phyloP scores from a whole-genome alignment of 371 early-diverging fungal genomes.

The Mucor plumbeus region DNA sequence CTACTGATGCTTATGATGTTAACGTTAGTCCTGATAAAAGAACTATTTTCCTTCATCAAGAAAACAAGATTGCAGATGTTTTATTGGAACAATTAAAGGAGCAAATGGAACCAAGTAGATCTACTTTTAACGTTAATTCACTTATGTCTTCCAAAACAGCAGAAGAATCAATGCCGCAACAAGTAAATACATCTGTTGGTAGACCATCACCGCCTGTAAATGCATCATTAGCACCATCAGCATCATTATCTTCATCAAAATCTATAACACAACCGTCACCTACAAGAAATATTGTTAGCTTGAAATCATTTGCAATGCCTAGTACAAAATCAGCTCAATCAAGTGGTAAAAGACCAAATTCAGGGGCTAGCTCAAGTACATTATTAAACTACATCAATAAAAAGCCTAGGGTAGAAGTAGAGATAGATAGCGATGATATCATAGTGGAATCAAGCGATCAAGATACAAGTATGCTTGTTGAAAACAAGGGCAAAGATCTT shows the following conservation, averaged over 20 bases:
- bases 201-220: too few relatives aligned
- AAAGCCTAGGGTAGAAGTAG: neutral
- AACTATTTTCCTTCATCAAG: constrained; percentile 83
- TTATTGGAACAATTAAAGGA: constrained; percentile 43
- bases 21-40: constrained; percentile 97
- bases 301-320: constrained; percentile 5
- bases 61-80: constrained; percentile 34
- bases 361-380: neutral
- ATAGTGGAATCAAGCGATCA: neutral
- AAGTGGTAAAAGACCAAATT: neutral
- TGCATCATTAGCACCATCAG: neutral
- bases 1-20: constrained; percentile 76
- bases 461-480: neutral
- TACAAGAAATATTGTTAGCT: neutral
- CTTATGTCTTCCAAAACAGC: neutral
- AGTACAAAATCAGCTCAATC: neutral
- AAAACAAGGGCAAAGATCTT: neutral
- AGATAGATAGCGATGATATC: neutral
- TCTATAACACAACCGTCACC: neutral
- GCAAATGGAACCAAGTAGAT: constrained; percentile 66
- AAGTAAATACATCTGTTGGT: neutral
- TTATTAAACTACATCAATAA: constrained; percentile 14
- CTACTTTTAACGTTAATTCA: constrained; percentile 45
- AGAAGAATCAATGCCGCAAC: neutral
- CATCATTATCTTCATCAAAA: neutral